Base-by-base conservation (phyloP, 495 filamentous ascomycete species). In the Aspergillus heteromorphus region DNA sequence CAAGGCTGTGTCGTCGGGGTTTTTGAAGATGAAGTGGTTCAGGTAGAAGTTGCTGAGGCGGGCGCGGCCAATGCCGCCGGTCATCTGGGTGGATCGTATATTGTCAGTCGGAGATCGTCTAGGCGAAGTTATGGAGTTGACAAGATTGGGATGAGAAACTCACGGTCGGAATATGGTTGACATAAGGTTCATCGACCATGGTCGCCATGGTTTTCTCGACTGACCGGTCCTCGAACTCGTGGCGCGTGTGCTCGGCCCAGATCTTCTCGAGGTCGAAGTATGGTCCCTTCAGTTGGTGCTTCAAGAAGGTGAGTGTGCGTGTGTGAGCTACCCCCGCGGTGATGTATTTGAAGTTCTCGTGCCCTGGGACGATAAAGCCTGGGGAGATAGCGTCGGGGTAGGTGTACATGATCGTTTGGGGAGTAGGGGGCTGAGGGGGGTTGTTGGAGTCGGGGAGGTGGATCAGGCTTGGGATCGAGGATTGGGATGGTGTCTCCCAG, bases 1-100 rank as follows among this genome's bases (percentile, higher is more conserved):
- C 55, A 91, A 74, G 20, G 65, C 65, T 8, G 84, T 79, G 36
- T 85, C 83, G 0, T 73, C 73, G 13, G 89, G 85, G 49, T 90
- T 87, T 47, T 74, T 78, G 34, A 85, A 84, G 51, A 91, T 86
- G 69, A 92, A 92, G 61, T 87, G 82, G 45, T 89, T 65, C 5
- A 73, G 75, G 63, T 92, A 92, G 63, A 93, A 95, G 6, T 73
- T 63, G 2, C 75, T 77, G 18, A 93, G 69, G 7, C 76, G 75
- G 29, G 76, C 71, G 19, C 80, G 73, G 2, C 89, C 89, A 40
- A 88, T 74, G 0, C 88, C 89, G 11, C 89, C 89, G 2, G 87
- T 91, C 63, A 87, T 48, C 68, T 72, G 48, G 11, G 7, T 11
- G 23, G 23, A 27, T 3, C 23, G 23, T 27, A 27, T 27, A 27